Evolutionary conservation across 1,284 basidiomycete genomes (phyloP), one percentile per base, ranked within the genome.

Genomic region (Pseudozyma flocculosa): DNA sequence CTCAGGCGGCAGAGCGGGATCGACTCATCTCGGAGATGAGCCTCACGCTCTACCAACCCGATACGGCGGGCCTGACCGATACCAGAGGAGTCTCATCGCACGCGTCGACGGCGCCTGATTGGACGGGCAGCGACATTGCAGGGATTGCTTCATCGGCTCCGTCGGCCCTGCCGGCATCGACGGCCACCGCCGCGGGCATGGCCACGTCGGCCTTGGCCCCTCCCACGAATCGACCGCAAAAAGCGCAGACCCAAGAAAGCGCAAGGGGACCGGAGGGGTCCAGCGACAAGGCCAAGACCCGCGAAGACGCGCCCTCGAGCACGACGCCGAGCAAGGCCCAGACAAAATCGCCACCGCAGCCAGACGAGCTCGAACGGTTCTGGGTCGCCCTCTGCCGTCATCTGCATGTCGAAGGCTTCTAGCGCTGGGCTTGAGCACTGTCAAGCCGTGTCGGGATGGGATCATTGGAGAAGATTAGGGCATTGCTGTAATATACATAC

Each of bases 371-470:
- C 13, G 68, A 76, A 45, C 45, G 61, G 4, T 77, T 77, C 47
- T 77, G 75, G 75, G 48, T 70, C 41, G 75, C 72, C 2, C 43
- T 77, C n/a, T 77, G 73, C 43, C 57, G 64, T 3, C 69, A 75
- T 47, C 56, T 77, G 48, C 60, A 68, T 43, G 63, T 66, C 11
- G 55, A 70, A 29, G 74, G 72, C 14, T 59, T 70, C 34, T 76
- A 37, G 22, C 29, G 7, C 29, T n/a, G n/a, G n/a, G n/a, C n/a
- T n/a, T n/a, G n/a, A n/a, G n/a, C n/a, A n/a, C n/a, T n/a, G n/a
- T n/a, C n/a, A n/a, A n/a, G n/a, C n/a, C n/a, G n/a, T n/a, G n/a
- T n/a, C n/a, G n/a, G n/a, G n/a, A n/a, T n/a, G n/a, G n/a, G n/a
- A n/a, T n/a, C n/a, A n/a, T n/a, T n/a, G n/a, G n/a, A n/a, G n/a